Evolutionary conservation across 345 rosid genomes (phyloP), one percentile per base, ranked within the genome.

Genomic region (Gynandropsis gynandra): DNA sequence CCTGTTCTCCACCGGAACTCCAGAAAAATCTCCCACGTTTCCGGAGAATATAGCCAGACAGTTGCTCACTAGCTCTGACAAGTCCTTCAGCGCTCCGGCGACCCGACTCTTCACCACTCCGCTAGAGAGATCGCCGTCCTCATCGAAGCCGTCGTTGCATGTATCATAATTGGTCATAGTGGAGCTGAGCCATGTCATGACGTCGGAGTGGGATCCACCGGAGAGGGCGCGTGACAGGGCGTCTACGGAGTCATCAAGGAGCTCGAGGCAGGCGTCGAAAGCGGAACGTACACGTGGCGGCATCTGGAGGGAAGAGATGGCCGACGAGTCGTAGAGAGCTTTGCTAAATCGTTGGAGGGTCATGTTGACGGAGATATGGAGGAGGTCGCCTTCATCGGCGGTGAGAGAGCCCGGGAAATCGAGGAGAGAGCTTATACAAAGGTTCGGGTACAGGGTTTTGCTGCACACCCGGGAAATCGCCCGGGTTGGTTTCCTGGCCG

Each of bases 141-240:
- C 90, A 4, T 56, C 74, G 38, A 92, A 81, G 11, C 99, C 99
- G 16, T 92, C 95, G 5, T 74, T 47, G 20, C 99, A 92, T 19
- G 99, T 92, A 76, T 92, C 99, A 46, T 92, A 95, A 47, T 88
- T 85, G 0, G 97, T 92, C 78, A 92, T 53, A 4, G 99, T 85
- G 0, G 94, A 74, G 79, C 99, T 92, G 31, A 92, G 90, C 99
- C 97, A 92, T 60, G 95, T 92, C 77, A 71, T 40, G 42, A 88
- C 97, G 48, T 92, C 99, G 55, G 78, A 48, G 5, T 18, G 21
- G 54, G 53, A 56, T 29, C 55, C 71, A 0, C 32, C 34, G 14
- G 54, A 39, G 17, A 88, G 85, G 0, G 99, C 75, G 40, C 78
- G 81, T 0, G 81, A 53, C 48, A 92, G 83, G 1, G 88, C 87